Base-by-base conservation (phyloP, 768 basidiomycete genomes). In the Candolleomyces aberdarensis region DNA sequence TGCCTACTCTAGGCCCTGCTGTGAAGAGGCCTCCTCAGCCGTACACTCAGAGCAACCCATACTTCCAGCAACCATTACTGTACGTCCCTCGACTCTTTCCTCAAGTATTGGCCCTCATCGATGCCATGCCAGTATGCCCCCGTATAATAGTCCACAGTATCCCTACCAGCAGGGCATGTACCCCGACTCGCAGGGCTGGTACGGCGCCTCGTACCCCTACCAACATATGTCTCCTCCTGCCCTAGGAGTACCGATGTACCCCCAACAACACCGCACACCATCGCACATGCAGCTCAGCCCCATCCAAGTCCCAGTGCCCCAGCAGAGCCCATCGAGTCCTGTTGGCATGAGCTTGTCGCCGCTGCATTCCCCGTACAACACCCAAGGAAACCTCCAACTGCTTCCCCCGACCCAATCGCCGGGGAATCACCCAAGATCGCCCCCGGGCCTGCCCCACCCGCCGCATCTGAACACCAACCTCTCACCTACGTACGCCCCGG, bases 181-280 rank as follows among this genome's bases (percentile, higher is more conserved):
- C 19, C 57, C 57, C 8, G 47, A 58, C 47, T 19, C 57, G 1
- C 44, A 58, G 26, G 47, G 57, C 9, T 58, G 57, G 57, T 58
- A 57, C 19, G 19, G 15, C 15, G 19, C 50, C 26, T 22, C 29
- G 26, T 20, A 22, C 39, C 40, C 40, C 26, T 19, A 43, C 26
- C 46, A 32, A n/a, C 57, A 58, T 49, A 5, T 29, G 11, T 50
- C 49, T 43, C 41, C 41, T 13, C 41, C 44, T 46, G 44, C 15
- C 13, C 9, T 17, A 17, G 44, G 44, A 17, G 44, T 46, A 7
- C 14, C 19, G 2, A 17, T 17, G 17, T 17, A 13, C n/a, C 41
- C 41, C n/a, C 36, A 36, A 36, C 36, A 36, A 36, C 36, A 36
- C 36, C 36, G 36, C 36, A 36, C 5, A 36, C 36, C 36, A 36